phyloP scores from a whole-genome alignment of 2,329 filamentous ascomycete genomes.

The Colletotrichum lini region DNA sequence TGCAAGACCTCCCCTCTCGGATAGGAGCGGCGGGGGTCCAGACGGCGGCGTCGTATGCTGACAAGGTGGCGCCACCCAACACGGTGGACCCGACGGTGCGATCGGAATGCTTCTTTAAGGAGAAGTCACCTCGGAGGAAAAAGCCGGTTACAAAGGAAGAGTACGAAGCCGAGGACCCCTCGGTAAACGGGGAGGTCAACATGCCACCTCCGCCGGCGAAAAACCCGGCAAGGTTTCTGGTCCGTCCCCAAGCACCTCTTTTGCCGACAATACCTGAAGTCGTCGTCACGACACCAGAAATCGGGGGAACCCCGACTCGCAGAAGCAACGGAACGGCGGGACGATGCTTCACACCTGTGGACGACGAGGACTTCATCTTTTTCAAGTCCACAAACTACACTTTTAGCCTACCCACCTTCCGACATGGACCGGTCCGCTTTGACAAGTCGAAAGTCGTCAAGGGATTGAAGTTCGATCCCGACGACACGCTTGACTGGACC shows the following conservation, averaged over 20 bases:
- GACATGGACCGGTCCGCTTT: slow-evolving; percentile 70
- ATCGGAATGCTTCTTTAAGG: slow-evolving; percentile 46
- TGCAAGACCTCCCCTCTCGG: slow-evolving; percentile 61
- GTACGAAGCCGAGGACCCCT: slow-evolving; percentile 27
- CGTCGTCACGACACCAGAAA: slow-evolving; percentile 43
- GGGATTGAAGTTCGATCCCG: slow-evolving; percentile 56
- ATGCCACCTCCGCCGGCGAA: slow-evolving; percentile 52
- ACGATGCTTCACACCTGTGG: slow-evolving; percentile 46
- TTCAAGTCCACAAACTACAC: slow-evolving; percentile 65
- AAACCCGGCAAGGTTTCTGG: slow-evolving; percentile 45
- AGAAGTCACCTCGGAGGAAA: slow-evolving; percentile 34
- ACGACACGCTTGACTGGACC: slow-evolving; percentile 73
- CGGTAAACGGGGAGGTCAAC: neutral
- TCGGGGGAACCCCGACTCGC: slow-evolving; percentile 5
- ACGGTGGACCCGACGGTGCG: slow-evolving; percentile 45
- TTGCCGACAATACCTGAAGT: slow-evolving; percentile 61
- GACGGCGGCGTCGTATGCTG: slow-evolving; percentile 47
- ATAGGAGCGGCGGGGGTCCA: slow-evolving; percentile 58
- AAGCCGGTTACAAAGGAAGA: slow-evolving; percentile 14
- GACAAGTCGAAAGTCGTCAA: slow-evolving; percentile 59
- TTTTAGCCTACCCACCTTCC: slow-evolving; percentile 63
- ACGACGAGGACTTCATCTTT: slow-evolving; percentile 63
- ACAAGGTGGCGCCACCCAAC: slow-evolving; percentile 47
- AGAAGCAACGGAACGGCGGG: slow-evolving; percentile 11
- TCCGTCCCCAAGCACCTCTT: slow-evolving; percentile 41